Percentiles rank a stretch among this genome's conserved stretches.
Evolutionary conservation across 1,139 yeast species (phyloP).

Genomic region (Protomyces pachydermus): DNA sequence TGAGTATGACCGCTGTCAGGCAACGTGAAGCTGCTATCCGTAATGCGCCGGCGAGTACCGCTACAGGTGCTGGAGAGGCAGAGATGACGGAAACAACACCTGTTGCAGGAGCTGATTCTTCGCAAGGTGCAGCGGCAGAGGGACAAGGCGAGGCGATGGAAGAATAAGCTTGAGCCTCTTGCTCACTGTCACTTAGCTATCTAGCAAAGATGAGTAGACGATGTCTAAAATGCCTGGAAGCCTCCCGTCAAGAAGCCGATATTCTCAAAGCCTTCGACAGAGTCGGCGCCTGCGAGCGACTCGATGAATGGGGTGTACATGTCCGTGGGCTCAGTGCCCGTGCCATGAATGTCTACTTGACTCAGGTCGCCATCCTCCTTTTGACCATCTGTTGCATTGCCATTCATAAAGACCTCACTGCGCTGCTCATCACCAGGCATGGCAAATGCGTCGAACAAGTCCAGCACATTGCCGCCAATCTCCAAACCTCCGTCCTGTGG

Average conservation of each 20-base stretch:
- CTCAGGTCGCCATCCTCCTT: not conserved
- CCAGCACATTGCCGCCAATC: conserved; percentile 17
- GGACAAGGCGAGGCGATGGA: conserved; percentile 34
- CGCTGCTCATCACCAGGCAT: not conserved
- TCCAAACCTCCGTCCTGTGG: conserved; percentile 13
- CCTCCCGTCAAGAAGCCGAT: conserved; percentile 20
- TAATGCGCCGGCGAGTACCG: conserved; percentile 9
- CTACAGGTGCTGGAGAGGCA: not conserved
- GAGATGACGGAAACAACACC: conserved; percentile 48
- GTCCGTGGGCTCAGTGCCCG: not conserved
- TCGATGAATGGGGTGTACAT: not conserved
- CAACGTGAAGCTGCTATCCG: conserved; percentile 27
- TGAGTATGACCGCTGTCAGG: conserved; percentile 29
- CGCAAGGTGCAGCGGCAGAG: conserved; percentile 33
- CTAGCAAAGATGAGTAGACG: not conserved
- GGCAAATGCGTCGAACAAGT: conserved; percentile 3
- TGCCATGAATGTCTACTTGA: not conserved
- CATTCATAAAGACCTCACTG: not conserved
- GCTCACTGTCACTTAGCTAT: not conserved
- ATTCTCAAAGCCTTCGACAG: conserved; percentile 18
- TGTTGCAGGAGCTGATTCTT: conserved; percentile 40
- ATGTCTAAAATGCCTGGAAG: not conserved
- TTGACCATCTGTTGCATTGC: not conserved
- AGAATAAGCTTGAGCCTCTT: not conserved
- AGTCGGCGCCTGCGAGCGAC: not conserved